Conservation (phyloP, 164 flowering plant species). For the Platanus orientalis region DNA sequence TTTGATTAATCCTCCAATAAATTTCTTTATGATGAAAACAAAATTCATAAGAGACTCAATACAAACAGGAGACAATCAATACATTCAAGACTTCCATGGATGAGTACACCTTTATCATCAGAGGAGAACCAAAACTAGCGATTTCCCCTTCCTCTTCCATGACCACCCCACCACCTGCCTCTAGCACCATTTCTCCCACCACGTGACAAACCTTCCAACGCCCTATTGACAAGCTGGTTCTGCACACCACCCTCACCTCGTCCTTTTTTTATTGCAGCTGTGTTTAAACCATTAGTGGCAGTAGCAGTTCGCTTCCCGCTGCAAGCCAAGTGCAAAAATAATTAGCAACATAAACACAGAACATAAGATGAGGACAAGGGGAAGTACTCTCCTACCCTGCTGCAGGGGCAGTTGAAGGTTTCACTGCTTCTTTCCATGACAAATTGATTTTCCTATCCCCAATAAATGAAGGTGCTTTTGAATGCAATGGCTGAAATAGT, state of each 20-base stretch:
- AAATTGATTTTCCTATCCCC: slow-evolving; percentile 81
- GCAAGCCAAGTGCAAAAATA: slow-evolving; percentile 13
- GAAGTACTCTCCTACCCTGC: slow-evolving; percentile 45
- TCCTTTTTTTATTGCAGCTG: slow-evolving; percentile 50
- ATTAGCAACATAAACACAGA: neutral
- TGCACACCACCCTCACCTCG: slow-evolving; percentile 66
- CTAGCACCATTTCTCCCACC: slow-evolving; percentile 51
- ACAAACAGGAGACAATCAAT: neutral
- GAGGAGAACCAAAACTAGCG: slow-evolving; percentile 19
- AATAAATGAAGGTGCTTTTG: slow-evolving; percentile 76
- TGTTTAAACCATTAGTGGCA: slow-evolving; percentile 47
- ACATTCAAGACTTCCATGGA: neutral
- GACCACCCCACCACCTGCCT: slow-evolving; percentile 48
- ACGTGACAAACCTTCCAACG: slow-evolving; percentile 60
- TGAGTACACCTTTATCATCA: neutral
- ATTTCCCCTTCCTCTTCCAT: slow-evolving; percentile 69
- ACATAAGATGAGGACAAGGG: neutral
- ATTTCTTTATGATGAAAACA: neutral
- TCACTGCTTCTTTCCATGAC: slow-evolving; percentile 89
- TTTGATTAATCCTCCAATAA: neutral
- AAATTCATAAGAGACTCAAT: neutral
- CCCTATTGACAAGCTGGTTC: slow-evolving; percentile 70
- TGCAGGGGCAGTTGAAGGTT: slow-evolving; percentile 39
- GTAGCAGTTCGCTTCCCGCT: slow-evolving; percentile 62
- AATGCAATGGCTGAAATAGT: slow-evolving; percentile 57